Conservation (phyloP, 1,139 yeast species). For the Kodamaea sp. region DNA sequence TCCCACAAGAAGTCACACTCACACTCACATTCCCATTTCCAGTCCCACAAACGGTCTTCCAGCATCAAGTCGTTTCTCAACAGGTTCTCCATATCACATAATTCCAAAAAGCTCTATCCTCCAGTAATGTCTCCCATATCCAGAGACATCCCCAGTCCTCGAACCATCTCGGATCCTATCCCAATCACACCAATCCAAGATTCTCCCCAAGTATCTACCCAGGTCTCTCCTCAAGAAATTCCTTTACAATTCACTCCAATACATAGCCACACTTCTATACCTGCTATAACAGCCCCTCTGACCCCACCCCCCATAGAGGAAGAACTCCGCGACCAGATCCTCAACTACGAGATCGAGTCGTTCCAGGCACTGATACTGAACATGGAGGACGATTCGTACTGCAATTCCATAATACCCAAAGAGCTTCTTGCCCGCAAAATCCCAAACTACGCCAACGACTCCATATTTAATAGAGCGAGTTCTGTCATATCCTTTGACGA, state of each 20-base stretch:
- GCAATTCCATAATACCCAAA: conserved; percentile 2
- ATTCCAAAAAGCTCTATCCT: not conserved
- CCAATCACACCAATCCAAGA: conserved; percentile 2
- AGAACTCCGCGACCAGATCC: conserved; percentile 1
- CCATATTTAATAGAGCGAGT: not conserved
- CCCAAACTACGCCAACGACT: not conserved
- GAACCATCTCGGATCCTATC: conserved; percentile 2
- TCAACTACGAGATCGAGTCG: conserved; percentile 4
- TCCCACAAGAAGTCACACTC: not conserved
- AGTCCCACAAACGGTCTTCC: conserved; percentile 4
- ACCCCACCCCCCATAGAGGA: not conserved
- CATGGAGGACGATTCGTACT: conserved; percentile 1
- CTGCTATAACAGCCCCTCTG: not conserved
- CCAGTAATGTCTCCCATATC: not conserved
- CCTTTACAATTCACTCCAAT: conserved; percentile 2
- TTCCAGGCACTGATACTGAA: conserved; percentile 8
- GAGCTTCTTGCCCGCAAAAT: not conserved
- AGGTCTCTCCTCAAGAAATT: too few relatives aligned
- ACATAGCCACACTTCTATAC: not conserved
- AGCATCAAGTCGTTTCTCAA: conserved; percentile 4
- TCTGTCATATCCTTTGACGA: conserved; percentile 17
- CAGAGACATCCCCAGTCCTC: not conserved
- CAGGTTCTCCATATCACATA: conserved; percentile 2
- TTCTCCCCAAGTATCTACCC: too few relatives aligned
- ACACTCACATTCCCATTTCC: not conserved